A percentile compares a stretch with the other conserved stretches of the same genome.
These are phyloP conservation scores for Cordyceps cicadae DNA, from an alignment of 2,329 filamentous ascomycete species.

Conservation along the genomic window DNA sequence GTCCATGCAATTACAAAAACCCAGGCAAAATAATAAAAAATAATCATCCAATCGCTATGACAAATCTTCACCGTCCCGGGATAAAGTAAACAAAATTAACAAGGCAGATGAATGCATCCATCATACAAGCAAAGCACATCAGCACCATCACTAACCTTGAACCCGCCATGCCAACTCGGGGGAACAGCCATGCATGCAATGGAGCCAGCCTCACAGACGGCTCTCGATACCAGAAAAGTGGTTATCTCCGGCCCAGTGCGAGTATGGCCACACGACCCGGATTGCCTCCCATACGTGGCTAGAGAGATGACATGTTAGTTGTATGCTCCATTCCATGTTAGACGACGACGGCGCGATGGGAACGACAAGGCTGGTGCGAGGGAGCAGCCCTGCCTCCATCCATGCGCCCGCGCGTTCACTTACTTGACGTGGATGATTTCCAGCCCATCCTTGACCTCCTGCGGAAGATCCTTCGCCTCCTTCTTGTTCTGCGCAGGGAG, in stretches of 20 bases:
- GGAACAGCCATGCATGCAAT: not conserved
- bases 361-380: not conserved
- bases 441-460: conserved; percentile 79
- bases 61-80: not conserved
- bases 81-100: not conserved
- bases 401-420: conserved; percentile 24
- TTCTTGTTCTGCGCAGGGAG: conserved; percentile 84
- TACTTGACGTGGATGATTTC: conserved; percentile 86
- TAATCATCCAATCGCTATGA: conserved; percentile 9
- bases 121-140: conserved; percentile 8
- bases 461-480: conserved; percentile 81
- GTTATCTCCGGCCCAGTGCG: conserved; percentile 70
- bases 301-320: conserved; percentile 24
- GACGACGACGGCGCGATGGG: not conserved
- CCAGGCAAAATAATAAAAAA: not conserved
- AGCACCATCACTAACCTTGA: not conserved
- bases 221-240: conserved; percentile 65
- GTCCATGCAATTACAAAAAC: not conserved
- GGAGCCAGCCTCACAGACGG: conserved; percentile 49
- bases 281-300: conserved; percentile 95
- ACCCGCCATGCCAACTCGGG: not conserved
- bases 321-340: not conserved
- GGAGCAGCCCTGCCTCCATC: not conserved
- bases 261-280: conserved; percentile 83
- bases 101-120: not conserved